phyloP scores from a whole-genome alignment of 768 basidiomycete genomes.

The Obba rivulosa region DNA sequence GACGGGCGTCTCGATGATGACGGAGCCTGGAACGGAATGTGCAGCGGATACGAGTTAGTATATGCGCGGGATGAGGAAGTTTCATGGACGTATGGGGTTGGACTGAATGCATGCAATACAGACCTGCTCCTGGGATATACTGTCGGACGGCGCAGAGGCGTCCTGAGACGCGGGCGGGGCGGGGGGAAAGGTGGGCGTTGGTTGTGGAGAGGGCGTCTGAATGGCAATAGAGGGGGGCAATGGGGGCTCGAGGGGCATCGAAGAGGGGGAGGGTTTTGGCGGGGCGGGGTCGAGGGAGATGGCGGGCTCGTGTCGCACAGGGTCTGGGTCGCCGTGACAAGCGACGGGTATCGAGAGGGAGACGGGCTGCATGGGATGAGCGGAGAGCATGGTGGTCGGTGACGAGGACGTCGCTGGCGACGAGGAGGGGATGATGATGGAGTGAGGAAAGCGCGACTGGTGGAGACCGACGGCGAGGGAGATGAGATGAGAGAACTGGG shows the following conservation, averaged over 20 bases:
- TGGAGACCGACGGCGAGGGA: constrained; percentile 2
- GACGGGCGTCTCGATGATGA: constrained; percentile 20
- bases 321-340: constrained; percentile 8
- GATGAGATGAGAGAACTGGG: background rate
- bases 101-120: constrained; percentile 9
- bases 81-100: background rate
- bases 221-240: constrained; percentile 10
- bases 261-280: background rate
- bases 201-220: constrained; percentile 5
- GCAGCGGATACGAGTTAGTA: constrained; percentile 1
- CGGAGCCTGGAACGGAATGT: constrained; percentile 17
- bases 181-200: constrained; percentile 2
- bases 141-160: background rate
- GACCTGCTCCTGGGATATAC: constrained; percentile 21
- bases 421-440: constrained; percentile 8
- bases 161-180: constrained; percentile 1
- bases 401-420: constrained; percentile 5
- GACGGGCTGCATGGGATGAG: constrained; percentile 31
- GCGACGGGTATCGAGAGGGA: constrained; percentile 13
- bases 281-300: constrained; percentile 10
- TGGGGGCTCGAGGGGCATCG: constrained; percentile 4
- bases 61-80: constrained; percentile 1
- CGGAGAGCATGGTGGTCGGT: constrained; percentile 29
- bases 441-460: constrained; percentile 8
- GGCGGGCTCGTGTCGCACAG: constrained; percentile 1